phyloP scores from a whole-genome alignment of 768 basidiomycete genomes.

The Galerina sulciceps region DNA sequence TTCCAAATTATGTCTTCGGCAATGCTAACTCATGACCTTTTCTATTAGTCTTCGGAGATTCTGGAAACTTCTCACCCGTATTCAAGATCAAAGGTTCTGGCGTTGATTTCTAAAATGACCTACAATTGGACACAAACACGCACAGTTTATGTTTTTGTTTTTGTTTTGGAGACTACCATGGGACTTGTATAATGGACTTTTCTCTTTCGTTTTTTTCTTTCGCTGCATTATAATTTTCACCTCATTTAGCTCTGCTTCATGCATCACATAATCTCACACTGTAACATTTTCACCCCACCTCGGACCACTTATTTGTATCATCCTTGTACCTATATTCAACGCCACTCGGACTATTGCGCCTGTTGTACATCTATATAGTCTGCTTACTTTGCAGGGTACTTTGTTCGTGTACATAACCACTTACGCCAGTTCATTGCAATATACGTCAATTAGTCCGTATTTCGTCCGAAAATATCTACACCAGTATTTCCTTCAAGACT shows the following conservation, averaged over 20 bases:
- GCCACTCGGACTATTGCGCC: background rate
- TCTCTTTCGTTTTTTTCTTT: background rate
- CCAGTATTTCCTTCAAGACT: conserved; percentile 50
- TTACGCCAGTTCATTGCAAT: background rate
- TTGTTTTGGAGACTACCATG: background rate
- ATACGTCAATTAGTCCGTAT: background rate
- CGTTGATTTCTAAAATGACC: conserved; percentile 4
- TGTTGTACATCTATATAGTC: background rate
- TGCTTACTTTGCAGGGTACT: background rate
- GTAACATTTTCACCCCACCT: background rate
- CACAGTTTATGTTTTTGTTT: background rate
- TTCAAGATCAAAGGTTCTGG: conserved; percentile 30
- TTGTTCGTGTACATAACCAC: background rate
- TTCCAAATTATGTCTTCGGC: background rate
- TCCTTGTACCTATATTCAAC: background rate
- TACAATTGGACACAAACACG: background rate
- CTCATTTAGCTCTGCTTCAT: background rate
- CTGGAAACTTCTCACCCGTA: conserved; percentile 42
- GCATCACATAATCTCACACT: background rate
- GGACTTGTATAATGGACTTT: background rate
- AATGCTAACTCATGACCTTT: background rate
- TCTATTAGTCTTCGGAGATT: conserved; percentile 53
- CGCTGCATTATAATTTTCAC: background rate
- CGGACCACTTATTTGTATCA: conserved; percentile 1
- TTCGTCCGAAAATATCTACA: background rate